phyloP scores from a whole-genome alignment of 139 green algal species.

The Chlamydomonas schloesseri region DNA sequence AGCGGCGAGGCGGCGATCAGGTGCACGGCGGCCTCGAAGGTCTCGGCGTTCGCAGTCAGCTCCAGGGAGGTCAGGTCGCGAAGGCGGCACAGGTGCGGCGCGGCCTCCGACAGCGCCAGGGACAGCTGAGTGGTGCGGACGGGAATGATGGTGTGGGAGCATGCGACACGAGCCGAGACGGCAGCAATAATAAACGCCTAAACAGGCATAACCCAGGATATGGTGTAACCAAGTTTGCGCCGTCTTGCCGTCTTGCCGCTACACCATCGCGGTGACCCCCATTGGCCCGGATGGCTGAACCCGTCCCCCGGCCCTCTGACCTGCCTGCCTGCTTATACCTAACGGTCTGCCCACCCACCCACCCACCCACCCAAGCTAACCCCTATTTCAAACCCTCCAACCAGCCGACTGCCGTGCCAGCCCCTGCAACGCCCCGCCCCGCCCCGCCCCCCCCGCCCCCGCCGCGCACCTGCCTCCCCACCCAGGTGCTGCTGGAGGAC shows the following conservation, averaged over 20 bases:
- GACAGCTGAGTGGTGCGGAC: background rate
- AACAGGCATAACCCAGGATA: too few relatives aligned
- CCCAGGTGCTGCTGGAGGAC: background rate
- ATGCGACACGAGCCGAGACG: too few relatives aligned
- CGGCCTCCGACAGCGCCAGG: background rate
- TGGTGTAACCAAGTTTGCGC: too few relatives aligned
- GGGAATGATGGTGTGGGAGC: background rate
- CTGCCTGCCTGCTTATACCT: too few relatives aligned
- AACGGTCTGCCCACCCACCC: background rate
- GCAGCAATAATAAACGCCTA: too few relatives aligned
- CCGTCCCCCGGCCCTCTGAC: too few relatives aligned
- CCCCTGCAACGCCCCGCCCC: too few relatives aligned
- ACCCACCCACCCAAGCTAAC: background rate
- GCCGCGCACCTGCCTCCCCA: background rate
- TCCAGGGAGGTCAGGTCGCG: conserved; percentile 31
- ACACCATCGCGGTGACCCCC: too few relatives aligned
- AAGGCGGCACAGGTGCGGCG: background rate
- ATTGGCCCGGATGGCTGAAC: too few relatives aligned
- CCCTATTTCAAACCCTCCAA: too few relatives aligned
- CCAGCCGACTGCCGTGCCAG: too few relatives aligned
- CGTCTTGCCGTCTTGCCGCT: too few relatives aligned
- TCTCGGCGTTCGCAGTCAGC: background rate
- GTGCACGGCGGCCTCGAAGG: background rate
- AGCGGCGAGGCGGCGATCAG: background rate
- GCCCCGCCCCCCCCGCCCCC: background rate